Base-by-base conservation (phyloP, 805 yeast species). In the Cyberlindnera mycetangii region DNA sequence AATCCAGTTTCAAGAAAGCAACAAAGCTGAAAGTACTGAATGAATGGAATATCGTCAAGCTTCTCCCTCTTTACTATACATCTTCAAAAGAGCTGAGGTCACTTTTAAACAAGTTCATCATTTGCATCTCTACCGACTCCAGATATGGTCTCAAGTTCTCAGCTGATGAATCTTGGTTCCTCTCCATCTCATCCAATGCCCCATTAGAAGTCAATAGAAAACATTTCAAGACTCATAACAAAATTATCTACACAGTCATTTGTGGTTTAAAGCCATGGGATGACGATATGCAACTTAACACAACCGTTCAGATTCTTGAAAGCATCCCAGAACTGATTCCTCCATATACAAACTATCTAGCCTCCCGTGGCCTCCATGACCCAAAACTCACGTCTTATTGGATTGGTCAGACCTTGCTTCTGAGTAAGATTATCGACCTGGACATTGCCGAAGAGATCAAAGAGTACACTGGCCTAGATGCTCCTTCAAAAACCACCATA, bases 321-420 rank as follows among this genome's bases (percentile, higher is more conserved):
- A 58, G 67, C 28, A 70, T 78, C 32, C 85, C 87, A 2, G 97
- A 89, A 55, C 68, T 92, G 18, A 72, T 86, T 1, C 81, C 88
- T 1, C 85, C 89, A 1, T 90, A 84, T 53, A 72, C 79, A 51
- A 68, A 74, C 45, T 74, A 79, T 65, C 56, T 81, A 12, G 72
- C 77, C 3, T 75, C 82, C 3, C 79, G 81, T 43, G 89, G 90
- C 16, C 69, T 79, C 16, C 84, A 86, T 58, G 95, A 86, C 49
- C 96, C 97, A 0, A 78, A 82, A 39, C 66, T 85, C 44, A 72
- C 92, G 1, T 81, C 92, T 11, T 88, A 85, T 67, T 90, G 95
- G 89, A 71, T 89, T 37, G 85, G 93, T 7, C 84, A 78, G 63
- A 76, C 88, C 1, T 68, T 83, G 20, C 61, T 88, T 2, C 65